Percentiles rank a stretch among this genome's conserved stretches.
phyloP scores from a whole-genome alignment of 2,329 filamentous ascomycete species.

The Pleomassaria siparia region DNA sequence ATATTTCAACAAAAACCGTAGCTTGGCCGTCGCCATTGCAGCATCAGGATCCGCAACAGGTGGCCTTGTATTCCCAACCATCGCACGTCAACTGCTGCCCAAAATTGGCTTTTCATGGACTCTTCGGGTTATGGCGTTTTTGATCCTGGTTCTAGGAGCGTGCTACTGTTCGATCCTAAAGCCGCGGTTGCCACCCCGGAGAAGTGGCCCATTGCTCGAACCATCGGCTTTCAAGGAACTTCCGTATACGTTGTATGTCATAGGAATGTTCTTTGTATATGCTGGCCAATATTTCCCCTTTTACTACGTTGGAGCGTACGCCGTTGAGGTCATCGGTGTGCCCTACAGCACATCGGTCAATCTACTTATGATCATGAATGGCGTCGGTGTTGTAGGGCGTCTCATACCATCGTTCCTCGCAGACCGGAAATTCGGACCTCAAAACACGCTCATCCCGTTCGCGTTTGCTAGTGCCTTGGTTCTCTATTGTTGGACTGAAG shows the following conservation, averaged over 20 bases:
- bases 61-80: conserved; percentile 63
- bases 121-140: conserved; percentile 61
- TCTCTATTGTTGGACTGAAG: conserved; percentile 60
- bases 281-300: conserved; percentile 48
- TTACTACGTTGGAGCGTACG: conserved; percentile 49
- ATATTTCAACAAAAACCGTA: conserved; percentile 62
- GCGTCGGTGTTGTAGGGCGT: conserved; percentile 58
- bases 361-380: conserved; percentile 60
- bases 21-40: conserved; percentile 61
- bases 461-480: conserved; percentile 50
- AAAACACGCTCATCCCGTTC: conserved; percentile 60
- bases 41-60: conserved; percentile 64
- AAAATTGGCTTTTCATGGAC: conserved; percentile 66
- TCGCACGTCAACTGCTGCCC: conserved; percentile 57
- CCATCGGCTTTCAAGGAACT: conserved; percentile 45
- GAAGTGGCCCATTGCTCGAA: conserved; percentile 47
- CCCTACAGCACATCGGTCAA: conserved; percentile 54
- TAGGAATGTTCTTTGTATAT: conserved; percentile 37
- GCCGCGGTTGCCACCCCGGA: conserved; percentile 47
- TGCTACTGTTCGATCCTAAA: conserved; percentile 43
- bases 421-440: conserved; percentile 55
- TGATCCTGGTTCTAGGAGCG: conserved; percentile 53
- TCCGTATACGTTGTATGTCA: conserved; percentile 42
- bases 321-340: conserved; percentile 48
- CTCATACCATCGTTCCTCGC: conserved; percentile 57